Evolutionary conservation across 2,329 filamentous ascomycete genomes (phyloP), one percentile per base, ranked within the genome.

Genomic region (Bipolaris bicolor): DNA sequence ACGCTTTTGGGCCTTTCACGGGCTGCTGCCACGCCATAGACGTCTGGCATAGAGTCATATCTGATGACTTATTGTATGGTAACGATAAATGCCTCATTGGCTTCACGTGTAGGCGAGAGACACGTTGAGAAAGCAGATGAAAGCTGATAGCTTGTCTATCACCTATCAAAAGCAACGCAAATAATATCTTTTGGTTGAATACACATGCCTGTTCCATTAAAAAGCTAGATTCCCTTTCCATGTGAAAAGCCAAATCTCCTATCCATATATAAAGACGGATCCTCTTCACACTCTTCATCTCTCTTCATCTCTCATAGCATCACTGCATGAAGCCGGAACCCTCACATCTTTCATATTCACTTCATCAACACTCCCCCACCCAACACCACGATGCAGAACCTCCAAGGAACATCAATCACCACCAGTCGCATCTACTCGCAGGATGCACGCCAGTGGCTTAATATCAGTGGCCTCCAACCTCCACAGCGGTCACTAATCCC

Each of bases 1-100:
- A 52, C 85, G 83, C 7, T 89, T 90, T 66, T 90, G 88, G 88
- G 73, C 76, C 13, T 39, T 65, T 36, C 70, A 73, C 45, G 66
- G 67, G 9, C 9, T 66, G 2, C 72, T 66, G 69, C 70, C 70
- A 10, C 55, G 63, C 34, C 70, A 73, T 57, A 37, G 43, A 37
- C 58, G 70, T 16, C 43, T 73, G 36, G 65, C 59, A 3, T 70
- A 55, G 26, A 20, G 11, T 49, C 24, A 5, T 5, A 22, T 33
- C 15, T 18, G 22, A n/a, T 6, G 26, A 29, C 9, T 2, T 29
- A 29, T 29, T 33, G 44, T 10, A 18, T 5, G 15, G 39, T 41
- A 41, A 24, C 20, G 16, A 11, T 2, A 13, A 20, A 18, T 6
- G 18, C 10, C 39, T 41, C 20, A 41, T 15, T 41, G 39, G 39